Evolutionary conservation across 352 stramenopile species (phyloP), one percentile per base, ranked within the genome.

Genomic region (Elongisporangium anandrum): DNA sequence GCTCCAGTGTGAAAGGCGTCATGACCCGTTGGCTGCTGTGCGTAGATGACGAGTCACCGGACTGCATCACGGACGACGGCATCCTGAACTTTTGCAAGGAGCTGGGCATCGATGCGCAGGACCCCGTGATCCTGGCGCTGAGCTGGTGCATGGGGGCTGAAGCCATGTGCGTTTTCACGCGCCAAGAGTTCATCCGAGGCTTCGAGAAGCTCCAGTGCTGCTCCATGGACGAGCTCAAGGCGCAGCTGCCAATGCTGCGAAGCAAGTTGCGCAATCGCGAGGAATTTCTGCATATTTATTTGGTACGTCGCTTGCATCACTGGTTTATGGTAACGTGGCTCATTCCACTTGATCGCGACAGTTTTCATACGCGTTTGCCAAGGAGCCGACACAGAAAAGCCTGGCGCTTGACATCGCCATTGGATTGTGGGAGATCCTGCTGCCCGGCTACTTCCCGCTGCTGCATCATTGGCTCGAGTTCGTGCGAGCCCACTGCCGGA

Each of bases 321-420:
- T 26, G 17, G 13, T 19, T 17, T 21, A 45, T 58, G 8, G 12
- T 13, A 39, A 0, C 15, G 15, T 16, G 17, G 17, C 41, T 52
- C 22, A 54, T 8, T 52, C n/a, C 38, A 15, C 19, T 52, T 10
- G 48, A 52, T 3, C 13, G 10, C 15, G 19, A 24, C 55, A 94
- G 85, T 94, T 90, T 64, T 82, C 81, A 50, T 94, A 90, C 70
- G 68, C 59, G 22, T 95, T 92, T 66, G 85, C 85, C 20, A 95
- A 95, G 55, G 87, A 95, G 56, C 64, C 75, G 26, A 88, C 81
- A 8, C 85, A 94, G 59, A 94, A 94, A 60, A 94, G 85, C 45
- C 66, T 95, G 53, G 63, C 72, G 48, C 64, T 90, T 19, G 87
- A 95, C 2, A 72, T 92, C 39, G 87, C 87, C 21, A 52, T 84